Evolutionary conservation across 352 stramenopile species (phyloP).

Genomic region (Phytophthora macrochlamydospora): DNA sequence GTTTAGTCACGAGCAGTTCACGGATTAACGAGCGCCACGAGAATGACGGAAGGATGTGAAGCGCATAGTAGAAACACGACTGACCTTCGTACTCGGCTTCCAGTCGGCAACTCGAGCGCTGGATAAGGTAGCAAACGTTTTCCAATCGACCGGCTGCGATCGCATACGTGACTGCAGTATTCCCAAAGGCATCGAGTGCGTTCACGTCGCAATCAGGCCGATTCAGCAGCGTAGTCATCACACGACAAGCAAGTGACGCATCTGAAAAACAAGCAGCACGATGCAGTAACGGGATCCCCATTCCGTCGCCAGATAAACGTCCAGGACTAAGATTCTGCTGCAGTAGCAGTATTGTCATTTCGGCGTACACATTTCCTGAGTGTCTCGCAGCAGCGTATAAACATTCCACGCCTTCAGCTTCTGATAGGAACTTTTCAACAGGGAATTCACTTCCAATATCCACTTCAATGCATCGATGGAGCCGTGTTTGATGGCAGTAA

Average conservation of each 20-base stretch:
- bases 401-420: slow-evolving; percentile 23
- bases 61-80: slow-evolving; percentile 58
- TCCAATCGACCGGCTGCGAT: slow-evolving; percentile 34
- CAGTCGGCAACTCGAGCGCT: slow-evolving; percentile 26
- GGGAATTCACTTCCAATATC: slow-evolving; percentile 31
- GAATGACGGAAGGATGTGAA: slow-evolving; percentile 63
- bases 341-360: slow-evolving; percentile 52
- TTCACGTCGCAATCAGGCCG: slow-evolving; percentile 45
- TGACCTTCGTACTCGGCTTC: slow-evolving; percentile 75
- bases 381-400: slow-evolving; percentile 27
- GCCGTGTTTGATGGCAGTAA: slow-evolving; percentile 29
- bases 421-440: slow-evolving; percentile 11
- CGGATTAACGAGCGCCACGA: slow-evolving; percentile 44
- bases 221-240: slow-evolving; percentile 34
- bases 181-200: slow-evolving; percentile 56
- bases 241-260: slow-evolving; percentile 11
- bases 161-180: slow-evolving; percentile 54
- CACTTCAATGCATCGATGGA: slow-evolving; percentile 49
- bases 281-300: slow-evolving; percentile 55
- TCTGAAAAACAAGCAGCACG: slow-evolving; percentile 50
- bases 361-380: slow-evolving; percentile 34
- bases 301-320: slow-evolving; percentile 54
- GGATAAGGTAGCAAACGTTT: slow-evolving; percentile 50
- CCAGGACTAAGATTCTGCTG: slow-evolving; percentile 31
- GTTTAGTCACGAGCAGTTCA: slow-evolving; percentile 32